Base-by-base conservation (phyloP, 2,329 filamentous ascomycete species). In the Apiospora koreana region DNA sequence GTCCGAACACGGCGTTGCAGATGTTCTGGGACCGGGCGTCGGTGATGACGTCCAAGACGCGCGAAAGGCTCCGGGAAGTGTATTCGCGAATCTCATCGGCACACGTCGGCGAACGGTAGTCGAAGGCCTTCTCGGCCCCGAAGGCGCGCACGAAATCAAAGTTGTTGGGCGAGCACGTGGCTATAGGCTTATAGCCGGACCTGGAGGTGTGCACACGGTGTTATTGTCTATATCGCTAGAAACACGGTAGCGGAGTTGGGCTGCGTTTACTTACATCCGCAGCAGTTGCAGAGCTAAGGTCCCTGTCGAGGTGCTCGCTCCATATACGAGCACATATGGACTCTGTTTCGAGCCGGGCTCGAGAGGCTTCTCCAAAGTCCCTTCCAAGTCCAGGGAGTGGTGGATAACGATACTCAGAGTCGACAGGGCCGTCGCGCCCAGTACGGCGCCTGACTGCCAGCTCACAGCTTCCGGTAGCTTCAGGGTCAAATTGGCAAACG, bases 81-180 rank as follows among this genome's bases (percentile, higher is more conserved):
- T 21, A 18, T 16, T 21, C 41, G 12, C 41, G 21, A 42, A 82
- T 82, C 10, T 79, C 77, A 0, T 71, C 70, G 6, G 74, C 81
- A 71, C 79, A 82, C 1, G 76, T 78, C 0, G 80, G 72, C 0
- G 73, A n/a, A n/a, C n/a, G n/a, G n/a, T 88, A 85, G 76, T 88
- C 84, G 73, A 87, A 86, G 6, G 77, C 79, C 5, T 77, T 75
- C 6, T 79, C 80, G 1, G 86, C 86, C 1, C 86, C 86, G 42
- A 78, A 81, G 0, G 69, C 70, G 45, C 79, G 77, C n/a, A 81
- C 82, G 1, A 85, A 78, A 2, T 80, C 80, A 67, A 80, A 80
- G 72, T 85, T 87, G 43, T 71, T 68, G 0, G 82, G 79, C 0
- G 84, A 85, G 72, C 82, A 84, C 1, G 84, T 86, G 0, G 83